Percentiles rank a stretch among this genome's conserved stretches.
Conservation (phyloP, 768 basidiomycete genomes). For the Phlebiopsis gigantea region DNA sequence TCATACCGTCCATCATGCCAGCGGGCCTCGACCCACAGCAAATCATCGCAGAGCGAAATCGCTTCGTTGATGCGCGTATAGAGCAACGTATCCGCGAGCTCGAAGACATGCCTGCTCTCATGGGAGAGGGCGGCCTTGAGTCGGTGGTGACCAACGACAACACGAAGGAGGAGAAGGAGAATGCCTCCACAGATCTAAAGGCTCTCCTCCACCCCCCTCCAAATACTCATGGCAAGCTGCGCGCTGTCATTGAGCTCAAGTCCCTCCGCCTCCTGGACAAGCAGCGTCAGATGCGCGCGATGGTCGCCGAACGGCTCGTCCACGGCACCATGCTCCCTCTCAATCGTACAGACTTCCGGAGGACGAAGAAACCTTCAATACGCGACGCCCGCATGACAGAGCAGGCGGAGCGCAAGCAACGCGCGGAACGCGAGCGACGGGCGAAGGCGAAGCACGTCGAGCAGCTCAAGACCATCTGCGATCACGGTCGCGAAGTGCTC, state of each 20-base stretch:
- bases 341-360: slow-evolving; percentile 89
- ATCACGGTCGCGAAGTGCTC: slow-evolving; percentile 74
- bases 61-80: slow-evolving; percentile 85
- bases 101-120: slow-evolving; percentile 69
- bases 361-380: slow-evolving; percentile 77
- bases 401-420: slow-evolving; percentile 84
- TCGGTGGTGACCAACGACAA: slow-evolving; percentile 36
- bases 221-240: slow-evolving; percentile 76
- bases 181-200: slow-evolving; percentile 29
- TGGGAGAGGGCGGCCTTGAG: slow-evolving; percentile 72
- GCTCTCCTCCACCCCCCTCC: slow-evolving; percentile 48
- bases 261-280: slow-evolving; percentile 84
- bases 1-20: slow-evolving; percentile 89
- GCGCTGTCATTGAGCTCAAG: slow-evolving; percentile 91
- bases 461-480: slow-evolving; percentile 81
- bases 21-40: slow-evolving; percentile 89
- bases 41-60: slow-evolving; percentile 86
- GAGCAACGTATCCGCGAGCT: slow-evolving; percentile 87
- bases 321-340: slow-evolving; percentile 86
- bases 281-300: slow-evolving; percentile 81
- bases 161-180: slow-evolving; percentile 27
- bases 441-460: slow-evolving; percentile 97
- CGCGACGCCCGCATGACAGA: slow-evolving; percentile 90
- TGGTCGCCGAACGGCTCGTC: slow-evolving; percentile 80
- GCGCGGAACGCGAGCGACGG: slow-evolving; percentile 85